Conservation (phyloP, 257 asterid species). For the Solanum rostratum region DNA sequence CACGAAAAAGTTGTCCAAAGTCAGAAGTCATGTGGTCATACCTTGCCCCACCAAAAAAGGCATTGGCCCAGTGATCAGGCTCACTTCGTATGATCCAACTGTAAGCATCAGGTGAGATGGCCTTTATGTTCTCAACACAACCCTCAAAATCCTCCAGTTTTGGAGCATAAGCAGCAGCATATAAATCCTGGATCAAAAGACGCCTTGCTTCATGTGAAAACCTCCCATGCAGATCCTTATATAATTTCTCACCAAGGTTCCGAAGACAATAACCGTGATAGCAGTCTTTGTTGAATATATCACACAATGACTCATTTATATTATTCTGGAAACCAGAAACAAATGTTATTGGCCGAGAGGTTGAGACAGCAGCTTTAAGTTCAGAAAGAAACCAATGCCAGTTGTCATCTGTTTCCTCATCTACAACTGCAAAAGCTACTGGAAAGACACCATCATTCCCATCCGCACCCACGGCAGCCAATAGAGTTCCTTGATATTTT, state of each 20-base stretch:
- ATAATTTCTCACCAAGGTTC: constrained; percentile 87
- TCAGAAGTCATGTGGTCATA: constrained; percentile 81
- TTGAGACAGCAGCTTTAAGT: constrained; percentile 65
- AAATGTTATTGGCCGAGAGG: constrained; percentile 68
- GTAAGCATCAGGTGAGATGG: constrained; percentile 91
- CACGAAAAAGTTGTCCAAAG: constrained; percentile 79
- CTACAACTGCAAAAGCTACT: constrained; percentile 91
- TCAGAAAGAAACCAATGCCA: constrained; percentile 96
- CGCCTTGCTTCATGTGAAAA: constrained; percentile 98
- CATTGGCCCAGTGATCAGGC: constrained; percentile 92
- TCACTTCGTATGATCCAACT: constrained; percentile 74
- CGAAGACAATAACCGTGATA: constrained; percentile 86
- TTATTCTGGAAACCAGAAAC: constrained; percentile 92
- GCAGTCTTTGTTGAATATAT: constrained; percentile 75
- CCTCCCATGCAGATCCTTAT: constrained; percentile 81
- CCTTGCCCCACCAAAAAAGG: constrained; percentile 69
- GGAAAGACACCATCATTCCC: constrained; percentile 91
- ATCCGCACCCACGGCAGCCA: constrained; percentile 89
- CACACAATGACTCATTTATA: constrained; percentile 50
- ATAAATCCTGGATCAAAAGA: constrained; percentile 86
- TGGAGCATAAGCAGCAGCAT: constrained; percentile 82
- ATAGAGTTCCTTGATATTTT: constrained; percentile 79
- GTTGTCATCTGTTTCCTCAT: constrained; percentile 81
- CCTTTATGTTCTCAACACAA: constrained; percentile 73
- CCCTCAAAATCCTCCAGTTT: constrained; percentile 57